Evolutionary conservation across 163 green algal species (phyloP), one percentile per base, ranked within the genome.

Genomic region (Scenedesmus sp.): DNA sequence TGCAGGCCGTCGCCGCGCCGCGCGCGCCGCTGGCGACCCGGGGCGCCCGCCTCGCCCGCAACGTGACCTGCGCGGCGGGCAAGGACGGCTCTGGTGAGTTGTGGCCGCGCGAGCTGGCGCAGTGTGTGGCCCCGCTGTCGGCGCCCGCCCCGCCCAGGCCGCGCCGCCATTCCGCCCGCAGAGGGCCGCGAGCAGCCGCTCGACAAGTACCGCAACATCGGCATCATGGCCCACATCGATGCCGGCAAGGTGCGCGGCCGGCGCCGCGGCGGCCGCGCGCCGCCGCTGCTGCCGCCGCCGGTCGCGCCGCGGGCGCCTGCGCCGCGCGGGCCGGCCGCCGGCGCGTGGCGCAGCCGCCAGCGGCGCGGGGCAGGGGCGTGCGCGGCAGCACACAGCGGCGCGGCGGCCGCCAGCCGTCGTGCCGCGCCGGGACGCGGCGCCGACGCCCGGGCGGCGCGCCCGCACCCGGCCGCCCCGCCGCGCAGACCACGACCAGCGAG

Each of bases 151-250:
- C 29, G 7, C 3, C 5, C 18, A 50, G n/a, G n/a, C n/a, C 28
- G 15, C 29, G 26, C 9, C 45, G 10, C 2, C n/a, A n/a, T 22
- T 51, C 13, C 45, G 39, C 66, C 58, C 47, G 60, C 31, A 33
- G 36, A 72, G 3, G 75, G 15, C 0, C 86, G 88, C 48, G 79
- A 86, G 42, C 71, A 63, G 60, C 64, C 87, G 1, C 82, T 95
- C 60, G 70, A 88, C 50, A 91, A 87, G 75, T 95, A 95, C 86
- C 89, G 91, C 67, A 95, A 95, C 86, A 94, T 95, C 65, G 95
- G 95, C 86, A 98, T 98, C 85, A 97, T 97, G 90, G 95, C 95
- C 11, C 95, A 98, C 87, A 98, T 98, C 74, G 95, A 98, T 71
- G 95, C 95, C 51, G 95, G 95, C 80, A 98, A 98, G 87, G 90